Evolutionary conservation across 1,284 basidiomycete species (phyloP), one percentile per base, ranked within the genome.

Genomic region (Trametes pubescens): DNA sequence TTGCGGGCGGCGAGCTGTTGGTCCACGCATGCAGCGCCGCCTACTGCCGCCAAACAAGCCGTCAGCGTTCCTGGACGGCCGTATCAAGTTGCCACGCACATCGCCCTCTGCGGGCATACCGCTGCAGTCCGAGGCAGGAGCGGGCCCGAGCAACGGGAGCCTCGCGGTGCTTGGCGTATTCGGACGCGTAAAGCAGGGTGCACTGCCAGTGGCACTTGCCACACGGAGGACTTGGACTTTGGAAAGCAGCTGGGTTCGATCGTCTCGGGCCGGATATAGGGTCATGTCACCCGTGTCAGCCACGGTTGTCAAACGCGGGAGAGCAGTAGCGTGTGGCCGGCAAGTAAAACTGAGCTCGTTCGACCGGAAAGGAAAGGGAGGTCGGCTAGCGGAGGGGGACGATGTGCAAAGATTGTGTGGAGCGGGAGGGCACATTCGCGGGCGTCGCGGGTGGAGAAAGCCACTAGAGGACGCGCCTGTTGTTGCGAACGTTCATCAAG

Each of bases 381-480:
- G 46, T 34, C 53, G 47, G 53, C 26, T 44, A 56, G 44, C 22
- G 35, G 54, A 29, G n/a, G 16, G 40, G 40, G 40, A 34, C 29
- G 59, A 61, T 61, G 60, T 18, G 38, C 47, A 34, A 53, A 61
- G 29, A 32, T 32, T 32, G 43, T 46, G 56, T 49, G 51, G 52
- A 54, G 55, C 51, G 54, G 44, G n/a, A 32, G 26, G 55, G 47
- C 14, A 16, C 10, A n/a, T 43, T 43, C 40, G 22, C 47, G 24
- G 26, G 47, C 24, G 24, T 16, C 24, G 47, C 24, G 22, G 47
- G 22, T 16, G 22, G 29, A 14, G 47, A 48, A 1, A 58, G 43
- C n/a, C n/a, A n/a, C n/a, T n/a, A 49, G 52, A 51, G 49, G 55
- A 29, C 44, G 59, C 59, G 46, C 26, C 9, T 49, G 44, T 16